These are phyloP conservation scores for Quercus berberidifolia DNA, from an alignment of 306 rosid species.

Conservation along the genomic window DNA sequence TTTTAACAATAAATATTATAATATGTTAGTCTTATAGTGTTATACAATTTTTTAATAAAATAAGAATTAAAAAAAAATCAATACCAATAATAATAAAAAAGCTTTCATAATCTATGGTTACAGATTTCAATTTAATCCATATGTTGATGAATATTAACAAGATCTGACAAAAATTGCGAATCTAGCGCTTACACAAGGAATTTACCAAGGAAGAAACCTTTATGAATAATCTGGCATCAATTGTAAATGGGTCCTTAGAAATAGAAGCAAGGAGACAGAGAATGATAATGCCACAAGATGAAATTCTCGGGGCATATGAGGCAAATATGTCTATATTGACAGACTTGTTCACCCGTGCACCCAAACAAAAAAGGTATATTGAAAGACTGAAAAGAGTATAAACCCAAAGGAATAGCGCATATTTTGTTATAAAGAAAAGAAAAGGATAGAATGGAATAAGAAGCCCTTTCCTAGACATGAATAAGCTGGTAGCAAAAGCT, in stretches of 20 bases:
- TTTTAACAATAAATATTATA: too few species aligned
- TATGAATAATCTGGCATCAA: background rate
- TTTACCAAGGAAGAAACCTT: too few species aligned
- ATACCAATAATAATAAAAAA: background rate
- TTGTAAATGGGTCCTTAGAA: background rate
- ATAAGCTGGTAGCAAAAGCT: background rate
- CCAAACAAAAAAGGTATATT: background rate
- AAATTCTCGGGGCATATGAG: background rate
- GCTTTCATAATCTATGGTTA: background rate
- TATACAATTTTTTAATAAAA: too few species aligned
- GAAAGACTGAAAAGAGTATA: background rate
- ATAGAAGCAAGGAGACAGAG: background rate
- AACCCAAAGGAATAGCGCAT: background rate
- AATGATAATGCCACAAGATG: background rate
- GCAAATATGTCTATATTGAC: background rate
- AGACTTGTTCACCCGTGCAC: background rate
- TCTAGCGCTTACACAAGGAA: background rate
- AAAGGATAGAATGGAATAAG: background rate
- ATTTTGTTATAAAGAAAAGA: background rate
- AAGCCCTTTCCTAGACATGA: background rate
- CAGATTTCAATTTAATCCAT: background rate
- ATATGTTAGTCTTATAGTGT: too few species aligned
- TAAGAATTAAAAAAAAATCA: too few species aligned
- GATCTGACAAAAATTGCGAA: background rate
- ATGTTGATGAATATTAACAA: background rate